Conservation (phyloP, 73 alveolate species). For the Loxodes magnus region DNA sequence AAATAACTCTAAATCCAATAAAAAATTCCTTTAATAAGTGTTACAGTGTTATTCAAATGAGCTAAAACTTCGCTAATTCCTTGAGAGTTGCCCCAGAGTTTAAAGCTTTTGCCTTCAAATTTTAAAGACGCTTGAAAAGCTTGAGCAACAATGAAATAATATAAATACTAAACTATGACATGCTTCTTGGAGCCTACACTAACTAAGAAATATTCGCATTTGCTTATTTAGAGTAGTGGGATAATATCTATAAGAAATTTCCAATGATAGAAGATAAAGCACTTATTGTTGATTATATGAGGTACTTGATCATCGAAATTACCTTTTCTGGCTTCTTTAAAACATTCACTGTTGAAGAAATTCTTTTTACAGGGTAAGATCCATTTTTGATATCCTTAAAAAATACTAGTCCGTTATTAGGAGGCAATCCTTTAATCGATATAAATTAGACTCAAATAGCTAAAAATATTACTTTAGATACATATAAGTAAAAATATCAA, state of each 20-base stretch:
- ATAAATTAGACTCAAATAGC: background rate
- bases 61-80: background rate
- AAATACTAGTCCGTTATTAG: background rate
- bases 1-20: background rate
- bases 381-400: background rate
- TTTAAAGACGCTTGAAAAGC: background rate
- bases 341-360: slow-evolving; percentile 3
- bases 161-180: background rate
- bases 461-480: background rate
- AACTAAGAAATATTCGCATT: background rate
- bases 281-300: background rate
- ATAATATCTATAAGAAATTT: background rate
- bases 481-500: background rate
- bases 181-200: background rate
- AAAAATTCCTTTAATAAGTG: background rate
- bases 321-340: background rate
- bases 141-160: background rate
- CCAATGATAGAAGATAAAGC: background rate
- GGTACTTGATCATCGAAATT: background rate
- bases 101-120: background rate
- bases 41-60: background rate
- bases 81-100: background rate
- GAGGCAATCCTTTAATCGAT: slow-evolving; percentile 3
- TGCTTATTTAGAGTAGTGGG: background rate
- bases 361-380: slow-evolving; percentile 1